Base-by-base conservation (phyloP, 495 filamentous ascomycete genomes). In the Xylaria curta region DNA sequence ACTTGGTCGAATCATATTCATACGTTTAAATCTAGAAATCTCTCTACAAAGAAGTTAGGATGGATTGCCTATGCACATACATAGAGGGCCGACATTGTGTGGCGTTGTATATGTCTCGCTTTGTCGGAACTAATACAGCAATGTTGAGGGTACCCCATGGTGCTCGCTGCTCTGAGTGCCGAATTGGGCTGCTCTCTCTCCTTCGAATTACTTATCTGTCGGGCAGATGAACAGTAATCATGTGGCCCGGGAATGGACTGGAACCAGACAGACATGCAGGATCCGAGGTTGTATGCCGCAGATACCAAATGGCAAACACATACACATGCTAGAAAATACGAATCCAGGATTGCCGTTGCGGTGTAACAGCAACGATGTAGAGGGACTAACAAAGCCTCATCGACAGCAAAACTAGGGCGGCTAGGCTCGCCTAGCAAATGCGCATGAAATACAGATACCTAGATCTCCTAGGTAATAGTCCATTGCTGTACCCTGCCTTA, bases 361-460 rank as follows among this genome's bases (percentile, higher is more conserved):
- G 66, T 68, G 46, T 53, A 44, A 69, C 67, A n/a, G 9, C 56
- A 69, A 69, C 67, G 67, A 69, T n/a, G 40, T 62, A 33, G 54
- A 69, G 8, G 54, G 54, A 21, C 19, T 17, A 24, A 28, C 26
- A 17, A 62, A 40, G 68, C 68, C 56, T 69, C 46, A 13, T 63
- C 31, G 58, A 69, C 42, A 62, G 44, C 42, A 62, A 31, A 46
- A 5, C 21, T 44, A 40, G 46, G 46, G 44, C 58, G 68, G 58
- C 44, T 66, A 66, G 21, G 46, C 68, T 69, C 68, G 68, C 68
- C 68, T 69, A 28, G 33, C 8, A 17, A n/a, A 19, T 46, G 31
- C 42, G 68, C 68, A 69, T 69, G 68, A 10, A 38, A 42, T 40
- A 58, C 31, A 47, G 68, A 58, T 56, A 62, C 56, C 1, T 17